Conservation (phyloP, 495 filamentous ascomycete genomes). For the Cetradonia linearis region DNA sequence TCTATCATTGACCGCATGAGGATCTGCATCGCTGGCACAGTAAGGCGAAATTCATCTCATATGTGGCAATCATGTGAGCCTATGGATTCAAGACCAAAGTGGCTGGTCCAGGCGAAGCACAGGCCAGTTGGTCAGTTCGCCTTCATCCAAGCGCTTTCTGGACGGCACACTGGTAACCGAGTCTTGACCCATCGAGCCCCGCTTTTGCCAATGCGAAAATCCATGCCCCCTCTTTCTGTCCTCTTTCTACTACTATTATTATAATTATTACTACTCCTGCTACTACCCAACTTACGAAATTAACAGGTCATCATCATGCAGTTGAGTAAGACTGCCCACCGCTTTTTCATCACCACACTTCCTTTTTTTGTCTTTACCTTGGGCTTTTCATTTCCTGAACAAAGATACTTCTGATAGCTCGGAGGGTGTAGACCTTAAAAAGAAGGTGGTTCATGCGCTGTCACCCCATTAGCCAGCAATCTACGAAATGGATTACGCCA, state of each 20-base stretch:
- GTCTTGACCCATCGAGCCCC: constrained; percentile 7
- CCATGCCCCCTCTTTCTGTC: background rate
- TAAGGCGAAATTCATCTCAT: background rate
- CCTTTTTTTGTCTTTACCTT: constrained; percentile 7
- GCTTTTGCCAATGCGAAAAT: constrained; percentile 8
- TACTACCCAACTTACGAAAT: background rate
- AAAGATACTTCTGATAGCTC: constrained; percentile 10
- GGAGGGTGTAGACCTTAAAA: constrained; percentile 11
- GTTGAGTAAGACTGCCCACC: background rate
- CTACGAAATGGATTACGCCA: constrained; percentile 12
- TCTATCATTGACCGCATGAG: constrained; percentile 9
- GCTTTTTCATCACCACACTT: background rate
- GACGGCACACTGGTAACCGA: constrained; percentile 4
- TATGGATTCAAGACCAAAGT: constrained; percentile 6
- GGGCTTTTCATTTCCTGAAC: background rate
- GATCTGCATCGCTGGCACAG: constrained; percentile 1
- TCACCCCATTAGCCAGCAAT: constrained; percentile 14
- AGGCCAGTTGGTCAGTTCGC: constrained; percentile 4
- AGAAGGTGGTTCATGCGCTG: constrained; percentile 17
- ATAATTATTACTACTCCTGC: background rate
- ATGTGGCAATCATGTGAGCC: constrained; percentile 7
- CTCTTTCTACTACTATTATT: background rate
- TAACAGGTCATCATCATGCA: constrained; percentile 13
- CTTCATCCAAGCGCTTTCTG: constrained; percentile 10
- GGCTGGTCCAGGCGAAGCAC: constrained; percentile 12